phyloP scores from a whole-genome alignment of 1,284 basidiomycete species.

The Waitea zeae region DNA sequence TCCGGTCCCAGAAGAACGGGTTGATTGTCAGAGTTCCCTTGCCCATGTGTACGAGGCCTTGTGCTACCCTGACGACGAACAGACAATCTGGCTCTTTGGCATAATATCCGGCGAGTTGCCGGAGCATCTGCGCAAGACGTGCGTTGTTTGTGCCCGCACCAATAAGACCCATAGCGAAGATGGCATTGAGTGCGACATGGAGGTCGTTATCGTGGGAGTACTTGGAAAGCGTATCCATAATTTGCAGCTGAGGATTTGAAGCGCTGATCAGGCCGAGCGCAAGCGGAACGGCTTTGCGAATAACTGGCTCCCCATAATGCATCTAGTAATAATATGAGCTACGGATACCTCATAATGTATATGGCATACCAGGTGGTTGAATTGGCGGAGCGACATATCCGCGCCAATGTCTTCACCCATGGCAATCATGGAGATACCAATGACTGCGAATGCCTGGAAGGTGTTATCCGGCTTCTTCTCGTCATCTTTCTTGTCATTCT shows the following conservation, averaged over 20 bases:
- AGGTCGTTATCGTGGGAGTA: conserved; percentile 99
- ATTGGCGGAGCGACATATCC: conserved; percentile 90
- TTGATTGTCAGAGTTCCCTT: conserved; percentile 98
- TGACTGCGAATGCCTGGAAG: conserved; percentile 87
- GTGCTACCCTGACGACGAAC: conserved; percentile 93
- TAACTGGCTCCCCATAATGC: conserved; percentile 94
- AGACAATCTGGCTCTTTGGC: conserved; percentile 94
- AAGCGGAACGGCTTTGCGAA: conserved; percentile 89
- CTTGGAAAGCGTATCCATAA: conserved; percentile 97
- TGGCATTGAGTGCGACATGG: conserved; percentile 89
- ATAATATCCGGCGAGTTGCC: conserved; percentile 94
- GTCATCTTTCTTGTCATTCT: conserved; percentile 35
- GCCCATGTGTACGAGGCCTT: conserved; percentile 97
- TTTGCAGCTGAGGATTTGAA: conserved; percentile 90
- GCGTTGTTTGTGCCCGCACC: conserved; percentile 99
- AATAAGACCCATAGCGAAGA: conserved; percentile 97
- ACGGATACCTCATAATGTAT: neutral
- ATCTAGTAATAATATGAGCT: conserved; percentile 36
- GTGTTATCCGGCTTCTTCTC: conserved; percentile 54
- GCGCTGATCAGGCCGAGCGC: conserved; percentile 90
- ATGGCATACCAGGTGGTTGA: conserved; percentile 74
- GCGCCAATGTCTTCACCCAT: conserved; percentile 99
- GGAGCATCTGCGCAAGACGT: conserved; percentile 90
- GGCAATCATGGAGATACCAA: conserved; percentile 88
- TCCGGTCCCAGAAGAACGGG: conserved; percentile 91